These are phyloP conservation scores for Ilex paraguariensis DNA, from an alignment of 305 asterid species.

Conservation along the genomic window DNA sequence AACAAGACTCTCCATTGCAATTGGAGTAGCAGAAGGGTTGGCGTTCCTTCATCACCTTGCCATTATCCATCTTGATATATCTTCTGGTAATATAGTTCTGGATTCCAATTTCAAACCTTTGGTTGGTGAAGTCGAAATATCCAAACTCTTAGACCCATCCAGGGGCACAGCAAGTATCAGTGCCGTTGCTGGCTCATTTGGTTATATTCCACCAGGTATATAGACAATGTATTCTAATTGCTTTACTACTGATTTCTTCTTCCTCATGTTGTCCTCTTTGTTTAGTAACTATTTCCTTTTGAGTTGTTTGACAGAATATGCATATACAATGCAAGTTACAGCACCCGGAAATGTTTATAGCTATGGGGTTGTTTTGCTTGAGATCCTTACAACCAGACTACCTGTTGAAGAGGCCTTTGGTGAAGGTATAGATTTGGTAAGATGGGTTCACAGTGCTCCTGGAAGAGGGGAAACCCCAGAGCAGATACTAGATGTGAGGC, in stretches of 20 bases:
- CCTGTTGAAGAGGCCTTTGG: conserved; percentile 97
- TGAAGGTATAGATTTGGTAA: conserved; percentile 95
- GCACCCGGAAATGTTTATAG: conserved; percentile 97
- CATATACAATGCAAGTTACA: conserved; percentile 98
- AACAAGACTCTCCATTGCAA: conserved; percentile 70
- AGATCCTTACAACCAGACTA: conserved; percentile 71
- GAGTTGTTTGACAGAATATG: conserved; percentile 56
- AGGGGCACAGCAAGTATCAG: conserved; percentile 97
- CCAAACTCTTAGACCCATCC: conserved; percentile 91
- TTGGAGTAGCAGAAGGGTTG: conserved; percentile 91
- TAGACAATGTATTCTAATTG: neutral
- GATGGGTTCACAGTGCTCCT: conserved; percentile 93
- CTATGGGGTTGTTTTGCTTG: conserved; percentile 90
- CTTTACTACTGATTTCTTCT: too few species aligned
- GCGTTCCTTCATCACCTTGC: conserved; percentile 88
- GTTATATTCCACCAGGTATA: conserved; percentile 97
- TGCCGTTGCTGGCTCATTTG: conserved; percentile 98
- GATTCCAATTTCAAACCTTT: conserved; percentile 77
- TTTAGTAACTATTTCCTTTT: neutral
- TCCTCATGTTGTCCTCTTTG: neutral
- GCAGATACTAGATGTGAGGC: conserved; percentile 89
- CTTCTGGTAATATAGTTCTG: conserved; percentile 74
- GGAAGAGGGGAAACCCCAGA: conserved; percentile 92
- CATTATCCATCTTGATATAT: conserved; percentile 86
- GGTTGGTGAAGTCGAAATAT: conserved; percentile 86